phyloP scores from a whole-genome alignment of 2,329 filamentous ascomycete species.

The Aspergillus sp. region DNA sequence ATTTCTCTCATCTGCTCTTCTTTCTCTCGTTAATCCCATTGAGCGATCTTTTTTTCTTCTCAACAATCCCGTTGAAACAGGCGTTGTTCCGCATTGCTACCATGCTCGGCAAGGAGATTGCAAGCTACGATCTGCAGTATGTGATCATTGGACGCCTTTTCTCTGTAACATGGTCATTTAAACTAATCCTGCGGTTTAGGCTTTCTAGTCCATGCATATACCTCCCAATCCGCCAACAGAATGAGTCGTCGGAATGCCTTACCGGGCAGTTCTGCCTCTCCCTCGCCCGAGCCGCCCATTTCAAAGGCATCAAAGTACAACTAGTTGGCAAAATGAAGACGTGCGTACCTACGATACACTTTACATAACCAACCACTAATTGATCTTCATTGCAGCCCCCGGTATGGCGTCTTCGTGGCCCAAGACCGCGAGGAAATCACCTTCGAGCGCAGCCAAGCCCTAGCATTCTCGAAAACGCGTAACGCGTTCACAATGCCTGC shows the following conservation, averaged over 20 bases:
- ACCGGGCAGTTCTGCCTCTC: conserved; percentile 15
- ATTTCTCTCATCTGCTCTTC: background rate
- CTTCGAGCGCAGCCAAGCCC: conserved; percentile 10
- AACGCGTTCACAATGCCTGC: conserved; percentile 17
- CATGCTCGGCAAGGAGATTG: background rate
- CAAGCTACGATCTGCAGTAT: background rate
- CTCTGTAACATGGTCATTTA: too few species aligned
- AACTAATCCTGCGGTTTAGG: background rate
- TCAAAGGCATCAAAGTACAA: conserved; percentile 18
- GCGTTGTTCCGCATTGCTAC: background rate
- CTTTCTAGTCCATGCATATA: conserved; percentile 21
- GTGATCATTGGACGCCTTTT: background rate
- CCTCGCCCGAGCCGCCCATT: background rate
- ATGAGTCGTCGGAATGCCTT: background rate
- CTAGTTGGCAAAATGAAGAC: conserved; percentile 16
- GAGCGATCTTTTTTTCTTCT: background rate
- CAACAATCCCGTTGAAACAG: too few species aligned
- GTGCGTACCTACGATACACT: conserved; percentile 6
- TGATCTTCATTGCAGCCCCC: background rate
- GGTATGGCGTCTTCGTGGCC: background rate
- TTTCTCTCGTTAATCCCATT: background rate
- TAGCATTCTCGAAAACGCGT: conserved; percentile 18
- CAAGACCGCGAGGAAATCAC: conserved; percentile 13
- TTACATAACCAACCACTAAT: background rate
- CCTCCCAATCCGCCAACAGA: conserved; percentile 1